Evolutionary conservation across 2,329 filamentous ascomycete species (phyloP).

Genomic region (Pseudonectria foliicola): DNA sequence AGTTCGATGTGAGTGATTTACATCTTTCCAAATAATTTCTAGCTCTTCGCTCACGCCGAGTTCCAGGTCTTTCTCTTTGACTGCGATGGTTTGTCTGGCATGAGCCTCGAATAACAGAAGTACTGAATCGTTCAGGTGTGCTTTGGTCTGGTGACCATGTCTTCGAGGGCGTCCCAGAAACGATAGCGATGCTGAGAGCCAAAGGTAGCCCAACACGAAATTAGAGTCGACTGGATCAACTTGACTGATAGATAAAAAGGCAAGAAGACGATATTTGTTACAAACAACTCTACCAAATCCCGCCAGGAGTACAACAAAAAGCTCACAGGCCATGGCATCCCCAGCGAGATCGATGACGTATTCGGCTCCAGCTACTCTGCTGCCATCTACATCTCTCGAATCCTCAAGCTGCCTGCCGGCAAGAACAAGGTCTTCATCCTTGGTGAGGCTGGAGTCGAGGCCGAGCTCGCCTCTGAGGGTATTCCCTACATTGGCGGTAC

Average conservation of each 20-base stretch:
- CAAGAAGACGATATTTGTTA: slow-evolving; percentile 92
- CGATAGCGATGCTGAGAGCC: slow-evolving; percentile 71
- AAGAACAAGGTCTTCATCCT: slow-evolving; percentile 94
- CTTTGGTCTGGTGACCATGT: slow-evolving; percentile 93
- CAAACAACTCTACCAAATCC: slow-evolving; percentile 98
- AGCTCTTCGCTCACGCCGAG: slow-evolving; percentile 1
- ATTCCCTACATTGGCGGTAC: slow-evolving; percentile 81
- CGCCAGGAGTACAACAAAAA: slow-evolving; percentile 90
- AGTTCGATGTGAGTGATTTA: slow-evolving; percentile 72
- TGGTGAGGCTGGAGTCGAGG: slow-evolving; percentile 85
- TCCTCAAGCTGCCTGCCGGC: slow-evolving; percentile 68
- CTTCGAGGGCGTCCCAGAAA: slow-evolving; percentile 79
- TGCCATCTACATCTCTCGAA: slow-evolving; percentile 90
- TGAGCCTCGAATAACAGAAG: not conserved
- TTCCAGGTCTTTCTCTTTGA: slow-evolving; percentile 83
- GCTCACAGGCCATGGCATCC: slow-evolving; percentile 73
- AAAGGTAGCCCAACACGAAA: slow-evolving; percentile 49
- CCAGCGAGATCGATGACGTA: slow-evolving; percentile 76
- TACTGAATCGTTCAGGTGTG: slow-evolving; percentile 56
- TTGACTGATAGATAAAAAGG: slow-evolving; percentile 40
- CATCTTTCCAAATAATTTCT: not conserved
- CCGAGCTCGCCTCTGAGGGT: slow-evolving; percentile 74
- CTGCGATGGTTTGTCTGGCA: slow-evolving; percentile 71
- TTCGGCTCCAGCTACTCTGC: slow-evolving; percentile 95
- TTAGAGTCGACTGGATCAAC: slow-evolving; percentile 1